Conservation (phyloP, 2,329 filamentous ascomycete genomes). For the Nothopassalora personata region DNA sequence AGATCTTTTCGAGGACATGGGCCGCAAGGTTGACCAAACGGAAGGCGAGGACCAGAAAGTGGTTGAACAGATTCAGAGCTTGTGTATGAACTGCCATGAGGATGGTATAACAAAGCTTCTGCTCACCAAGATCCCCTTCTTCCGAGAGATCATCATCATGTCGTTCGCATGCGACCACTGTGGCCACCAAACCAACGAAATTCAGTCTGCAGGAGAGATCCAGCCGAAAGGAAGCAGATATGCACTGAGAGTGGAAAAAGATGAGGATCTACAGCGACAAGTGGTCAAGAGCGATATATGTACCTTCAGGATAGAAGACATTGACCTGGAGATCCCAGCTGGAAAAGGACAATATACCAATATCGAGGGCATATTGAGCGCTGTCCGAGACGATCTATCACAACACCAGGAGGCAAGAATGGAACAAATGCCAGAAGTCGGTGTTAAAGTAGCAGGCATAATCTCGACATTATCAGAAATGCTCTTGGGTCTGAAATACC, state of each 20-base stretch:
- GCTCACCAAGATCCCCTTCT: conserved; percentile 89
- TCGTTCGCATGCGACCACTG: conserved; percentile 93
- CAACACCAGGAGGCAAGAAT: conserved; percentile 78
- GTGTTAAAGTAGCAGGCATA: conserved; percentile 70
- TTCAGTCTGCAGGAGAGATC: conserved; percentile 86
- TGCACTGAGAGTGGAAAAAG: conserved; percentile 68
- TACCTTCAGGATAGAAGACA: conserved; percentile 77
- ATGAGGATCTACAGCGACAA: conserved; percentile 73
- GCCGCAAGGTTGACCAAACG: conserved; percentile 41
- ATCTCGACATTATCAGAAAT: conserved; percentile 71
- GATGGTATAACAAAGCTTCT: conserved; percentile 75
- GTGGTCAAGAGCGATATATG: conserved; percentile 90
- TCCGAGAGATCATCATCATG: conserved; percentile 96
- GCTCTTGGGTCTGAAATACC: conserved; percentile 70
- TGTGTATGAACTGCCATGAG: conserved; percentile 53
- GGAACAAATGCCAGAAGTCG: conserved; percentile 69
- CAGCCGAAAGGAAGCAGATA: conserved; percentile 84
- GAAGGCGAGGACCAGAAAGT: conserved; percentile 42
- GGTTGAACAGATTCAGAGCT: conserved; percentile 49
- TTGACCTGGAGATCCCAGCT: conserved; percentile 88
- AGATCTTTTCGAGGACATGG: conserved; percentile 51
- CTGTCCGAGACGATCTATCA: conserved; percentile 73
- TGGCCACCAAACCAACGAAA: conserved; percentile 82
- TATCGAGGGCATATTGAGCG: conserved; percentile 78
- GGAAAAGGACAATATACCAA: conserved; percentile 90